These are phyloP conservation scores for Eugenia klotzschiana DNA, from an alignment of 441 rosid genomes.

Conservation along the genomic window DNA sequence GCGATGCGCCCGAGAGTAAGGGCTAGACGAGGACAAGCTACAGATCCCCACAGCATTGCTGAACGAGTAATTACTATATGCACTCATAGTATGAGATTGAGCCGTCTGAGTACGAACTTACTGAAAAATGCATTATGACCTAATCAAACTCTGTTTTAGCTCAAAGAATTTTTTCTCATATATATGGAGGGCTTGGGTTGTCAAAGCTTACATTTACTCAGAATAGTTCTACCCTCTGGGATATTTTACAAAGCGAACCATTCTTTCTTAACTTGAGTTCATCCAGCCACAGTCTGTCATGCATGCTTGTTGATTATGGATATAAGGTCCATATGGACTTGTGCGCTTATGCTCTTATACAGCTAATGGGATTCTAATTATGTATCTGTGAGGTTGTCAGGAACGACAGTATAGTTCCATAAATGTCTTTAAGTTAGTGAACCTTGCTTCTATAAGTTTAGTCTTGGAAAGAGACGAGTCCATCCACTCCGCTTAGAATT, in stretches of 20 bases:
- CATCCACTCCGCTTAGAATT: not conserved
- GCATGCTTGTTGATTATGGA: not conserved
- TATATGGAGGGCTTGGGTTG: not conserved
- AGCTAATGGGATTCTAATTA: not conserved
- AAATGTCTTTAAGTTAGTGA: not conserved
- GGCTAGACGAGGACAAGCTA: slow-evolving; percentile 98
- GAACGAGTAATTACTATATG: slow-evolving; percentile 55
- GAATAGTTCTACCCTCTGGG: not conserved
- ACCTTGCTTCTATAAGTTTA: not conserved
- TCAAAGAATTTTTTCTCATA: not conserved
- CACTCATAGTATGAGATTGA: not conserved
- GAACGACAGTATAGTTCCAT: not conserved
- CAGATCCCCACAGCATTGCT: slow-evolving; percentile 99
- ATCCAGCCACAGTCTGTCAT: not conserved
- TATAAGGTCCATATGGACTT: not conserved
- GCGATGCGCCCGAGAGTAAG: slow-evolving; percentile 90
- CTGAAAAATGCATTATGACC: not conserved
- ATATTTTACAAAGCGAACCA: not conserved
- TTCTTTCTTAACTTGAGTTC: not conserved
- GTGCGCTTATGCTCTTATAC: not conserved
- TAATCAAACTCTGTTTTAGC: not conserved
- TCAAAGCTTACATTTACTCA: not conserved
- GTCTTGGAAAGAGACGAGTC: not conserved
- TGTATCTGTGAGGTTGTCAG: not conserved
- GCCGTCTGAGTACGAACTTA: not conserved